Evolutionary conservation across 805 yeast species (phyloP), one percentile per base, ranked within the genome.

Genomic region (Peterozyma xylosa): DNA sequence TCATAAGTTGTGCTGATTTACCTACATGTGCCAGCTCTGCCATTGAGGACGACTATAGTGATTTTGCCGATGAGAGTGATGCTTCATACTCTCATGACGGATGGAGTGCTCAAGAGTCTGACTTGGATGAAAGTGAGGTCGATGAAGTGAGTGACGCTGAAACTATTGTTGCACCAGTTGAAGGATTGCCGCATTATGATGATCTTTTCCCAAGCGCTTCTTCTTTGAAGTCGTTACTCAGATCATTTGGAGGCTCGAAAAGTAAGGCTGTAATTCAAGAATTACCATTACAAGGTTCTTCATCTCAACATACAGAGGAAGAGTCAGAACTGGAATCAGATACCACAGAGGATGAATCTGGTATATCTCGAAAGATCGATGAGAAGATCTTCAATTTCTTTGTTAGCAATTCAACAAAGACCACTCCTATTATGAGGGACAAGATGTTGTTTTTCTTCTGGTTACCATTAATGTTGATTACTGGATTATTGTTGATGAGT

Each of bases 361-460:
- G 15, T 11, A 5, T 14, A 32, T 32, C 34, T 5, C 5, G 15
- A 10, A 14, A 32, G 9, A n/a, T 35, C 11, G 48, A 47, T 41
- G 51, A 53, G 51, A 30, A 47, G 54, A 14, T 54, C 3, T 43
- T 42, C 39, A 41, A 42, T 15, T 43, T 46, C 30, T 43, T 46
- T 61, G 32, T 59, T 53, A 47, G 57, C 53, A 43, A 50, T 55
- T 16, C 45, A 43, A 11, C 60, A 65, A 70, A 73, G 5, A 54
- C 76, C 21, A 74, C 73, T 52, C 64, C 77, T 0, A 66, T 76
- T 33, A 71, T 69, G 53, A 84, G 87, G 54, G 97, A 90, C 62
- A 82, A 78, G 56, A 83, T 88, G 86, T 69, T 90, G 50, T 65
- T 87, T 48, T 86, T 90, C 59, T 89, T 90, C 73, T 90, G 97